These are phyloP conservation scores for Tausonia pullulans DNA, from an alignment of 1,284 basidiomycete genomes.

Conservation along the genomic window DNA sequence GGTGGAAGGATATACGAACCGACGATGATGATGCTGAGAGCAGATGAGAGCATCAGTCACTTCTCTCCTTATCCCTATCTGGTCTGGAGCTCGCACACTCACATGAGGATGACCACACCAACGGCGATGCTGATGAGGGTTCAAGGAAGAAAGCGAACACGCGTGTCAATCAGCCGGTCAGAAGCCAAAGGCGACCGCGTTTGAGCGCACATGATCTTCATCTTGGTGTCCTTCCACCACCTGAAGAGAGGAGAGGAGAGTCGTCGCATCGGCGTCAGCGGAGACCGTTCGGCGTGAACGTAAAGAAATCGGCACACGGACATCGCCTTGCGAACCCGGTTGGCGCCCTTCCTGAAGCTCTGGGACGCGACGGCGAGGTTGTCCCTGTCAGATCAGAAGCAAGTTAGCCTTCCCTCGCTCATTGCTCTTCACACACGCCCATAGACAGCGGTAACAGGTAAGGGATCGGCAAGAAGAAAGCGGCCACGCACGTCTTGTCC, in stretches of 20 bases:
- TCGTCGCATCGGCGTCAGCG: too few relatives aligned
- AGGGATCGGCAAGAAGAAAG: background rate
- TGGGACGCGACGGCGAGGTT: slow-evolving; percentile 97
- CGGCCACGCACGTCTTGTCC: slow-evolving; percentile 78
- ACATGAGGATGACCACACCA: slow-evolving; percentile 72
- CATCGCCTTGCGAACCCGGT: slow-evolving; percentile 93
- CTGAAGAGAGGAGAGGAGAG: background rate
- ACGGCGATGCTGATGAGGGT: slow-evolving; percentile 60
- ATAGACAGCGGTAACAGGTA: background rate
- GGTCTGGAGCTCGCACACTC: slow-evolving; percentile 18
- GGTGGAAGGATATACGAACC: background rate
- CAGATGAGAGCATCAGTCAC: background rate
- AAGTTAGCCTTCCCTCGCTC: background rate
- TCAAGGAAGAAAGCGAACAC: background rate
- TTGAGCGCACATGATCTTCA: slow-evolving; percentile 27
- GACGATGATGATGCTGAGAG: slow-evolving; percentile 15
- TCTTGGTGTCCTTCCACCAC: slow-evolving; percentile 97
- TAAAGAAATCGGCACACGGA: slow-evolving; percentile 21
- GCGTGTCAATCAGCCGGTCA: background rate
- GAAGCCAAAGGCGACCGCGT: background rate
- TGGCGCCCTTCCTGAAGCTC: slow-evolving; percentile 93
- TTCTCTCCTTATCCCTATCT: background rate
- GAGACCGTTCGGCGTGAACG: background rate
- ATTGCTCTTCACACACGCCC: background rate
- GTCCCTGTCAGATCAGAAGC: slow-evolving; percentile 43